A percentile compares a stretch with the other conserved stretches of the same genome.
Conservation (phyloP, 2,329 filamentous ascomycete genomes). For the Fusarium sp. region DNA sequence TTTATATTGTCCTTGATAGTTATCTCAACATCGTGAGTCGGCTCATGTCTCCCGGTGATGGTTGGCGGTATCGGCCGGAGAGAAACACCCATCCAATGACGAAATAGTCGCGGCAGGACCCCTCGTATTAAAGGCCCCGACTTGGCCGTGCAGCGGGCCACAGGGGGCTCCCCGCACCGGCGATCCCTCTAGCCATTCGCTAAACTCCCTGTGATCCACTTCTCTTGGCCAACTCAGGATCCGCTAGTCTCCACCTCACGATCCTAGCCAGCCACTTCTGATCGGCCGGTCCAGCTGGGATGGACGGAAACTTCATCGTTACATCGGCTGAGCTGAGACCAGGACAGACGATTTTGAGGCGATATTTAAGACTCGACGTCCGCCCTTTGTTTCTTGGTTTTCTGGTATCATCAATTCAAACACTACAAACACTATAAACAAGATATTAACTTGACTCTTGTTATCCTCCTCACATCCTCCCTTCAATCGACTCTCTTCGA, state of each 20-base stretch:
- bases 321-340: constrained; percentile 27
- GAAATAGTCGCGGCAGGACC: constrained; percentile 30
- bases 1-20: neutral
- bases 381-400: constrained; percentile 26
- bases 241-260: constrained; percentile 14
- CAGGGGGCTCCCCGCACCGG: constrained; percentile 40
- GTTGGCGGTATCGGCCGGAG: constrained; percentile 22
- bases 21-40: constrained; percentile 5
- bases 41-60: neutral
- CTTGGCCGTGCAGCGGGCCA: constrained; percentile 27
- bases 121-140: constrained; percentile 39
- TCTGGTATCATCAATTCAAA: constrained; percentile 11
- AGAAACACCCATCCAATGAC: constrained; percentile 29
- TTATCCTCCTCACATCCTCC: neutral
- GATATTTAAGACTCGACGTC: constrained; percentile 28
- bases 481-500: neutral
- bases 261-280: constrained; percentile 29
- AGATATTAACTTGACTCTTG: neutral
- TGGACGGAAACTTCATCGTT: constrained; percentile 31
- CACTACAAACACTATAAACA: constrained; percentile 3
- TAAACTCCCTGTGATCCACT: constrained; percentile 23
- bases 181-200: constrained; percentile 37
- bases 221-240: constrained; percentile 22
- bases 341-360: constrained; percentile 20
- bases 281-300: constrained; percentile 16